These are phyloP conservation scores for Echinosophora koreensis DNA, from an alignment of 306 rosid genomes.

Conservation along the genomic window DNA sequence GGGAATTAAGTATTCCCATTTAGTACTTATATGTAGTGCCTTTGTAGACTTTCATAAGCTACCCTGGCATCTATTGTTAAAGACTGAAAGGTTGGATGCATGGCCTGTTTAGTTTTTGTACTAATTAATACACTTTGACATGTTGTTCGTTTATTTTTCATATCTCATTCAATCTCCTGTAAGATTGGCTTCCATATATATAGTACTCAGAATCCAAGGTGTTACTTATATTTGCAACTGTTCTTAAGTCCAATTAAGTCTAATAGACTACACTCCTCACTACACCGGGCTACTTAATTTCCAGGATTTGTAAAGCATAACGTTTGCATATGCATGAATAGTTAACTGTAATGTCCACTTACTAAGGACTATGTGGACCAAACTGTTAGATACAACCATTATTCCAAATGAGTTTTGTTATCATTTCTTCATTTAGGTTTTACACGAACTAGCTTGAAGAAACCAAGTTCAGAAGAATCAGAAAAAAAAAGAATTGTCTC, in stretches of 20 bases:
- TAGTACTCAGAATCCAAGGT: neutral
- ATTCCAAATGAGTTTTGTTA: no score
- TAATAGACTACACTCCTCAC: neutral
- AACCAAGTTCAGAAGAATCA: no score
- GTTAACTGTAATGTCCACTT: no score
- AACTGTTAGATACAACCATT: no score
- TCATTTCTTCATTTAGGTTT: no score
- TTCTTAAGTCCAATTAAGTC: neutral
- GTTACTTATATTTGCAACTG: neutral
- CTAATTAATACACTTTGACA: conserved; percentile 13
- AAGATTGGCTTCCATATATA: neutral
- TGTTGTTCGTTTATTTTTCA: neutral
- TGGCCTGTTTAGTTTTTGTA: conserved; percentile 27
- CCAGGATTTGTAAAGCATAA: no score
- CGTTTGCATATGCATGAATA: no score
- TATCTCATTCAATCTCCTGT: conserved; percentile 1
- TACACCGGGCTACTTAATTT: no score
- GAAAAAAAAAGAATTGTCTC: no score
- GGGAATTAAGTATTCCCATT: conserved; percentile 20
- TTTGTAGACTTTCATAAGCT: conserved; percentile 40
- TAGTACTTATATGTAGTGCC: conserved; percentile 35
- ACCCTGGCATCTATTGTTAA: conserved; percentile 11
- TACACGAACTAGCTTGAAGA: no score
- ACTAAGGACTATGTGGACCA: no score
- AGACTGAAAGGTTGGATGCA: conserved; percentile 1